phyloP scores from a whole-genome alignment of 768 basidiomycete genomes.

The Cubamyces sp. region DNA sequence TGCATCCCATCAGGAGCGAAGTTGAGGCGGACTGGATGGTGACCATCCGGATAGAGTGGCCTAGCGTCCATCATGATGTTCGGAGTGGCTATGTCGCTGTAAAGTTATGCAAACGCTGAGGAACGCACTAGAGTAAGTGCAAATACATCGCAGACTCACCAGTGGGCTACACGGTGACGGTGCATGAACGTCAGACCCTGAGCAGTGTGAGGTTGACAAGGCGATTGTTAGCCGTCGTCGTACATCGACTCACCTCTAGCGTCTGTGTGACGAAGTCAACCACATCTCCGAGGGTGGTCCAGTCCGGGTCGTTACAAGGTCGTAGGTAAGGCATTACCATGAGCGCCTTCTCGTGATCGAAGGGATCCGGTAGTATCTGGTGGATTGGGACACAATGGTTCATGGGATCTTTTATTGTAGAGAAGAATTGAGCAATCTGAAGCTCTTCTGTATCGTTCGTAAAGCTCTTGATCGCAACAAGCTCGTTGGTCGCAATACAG shows the following conservation, averaged over 20 bases:
- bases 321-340: conserved; percentile 35
- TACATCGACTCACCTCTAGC: conserved; percentile 15
- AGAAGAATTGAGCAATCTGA: conserved; percentile 20
- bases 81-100: not conserved
- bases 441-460: conserved; percentile 15
- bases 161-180: too few relatives aligned
- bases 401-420: conserved; percentile 1
- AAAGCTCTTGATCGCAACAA: conserved; percentile 25
- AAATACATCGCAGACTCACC: too few relatives aligned
- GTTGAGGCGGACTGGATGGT: conserved; percentile 32
- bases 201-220: too few relatives aligned
- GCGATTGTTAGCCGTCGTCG: too few relatives aligned
- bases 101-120: too few relatives aligned
- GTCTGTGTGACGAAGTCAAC: conserved; percentile 26
- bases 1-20: conserved; percentile 40
- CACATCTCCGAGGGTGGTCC: conserved; percentile 30
- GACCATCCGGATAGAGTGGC: conserved; percentile 21
- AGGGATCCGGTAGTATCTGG: conserved; percentile 28
- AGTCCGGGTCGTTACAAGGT: conserved; percentile 32
- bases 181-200: too few relatives aligned
- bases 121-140: too few relatives aligned
- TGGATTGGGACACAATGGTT: conserved; percentile 33
- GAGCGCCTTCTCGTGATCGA: conserved; percentile 1
- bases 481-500: conserved; percentile 1
- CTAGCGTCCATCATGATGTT: conserved; percentile 30